Conservation (phyloP, 1,284 basidiomycete genomes). For the Moesziomyces globuligerus region DNA sequence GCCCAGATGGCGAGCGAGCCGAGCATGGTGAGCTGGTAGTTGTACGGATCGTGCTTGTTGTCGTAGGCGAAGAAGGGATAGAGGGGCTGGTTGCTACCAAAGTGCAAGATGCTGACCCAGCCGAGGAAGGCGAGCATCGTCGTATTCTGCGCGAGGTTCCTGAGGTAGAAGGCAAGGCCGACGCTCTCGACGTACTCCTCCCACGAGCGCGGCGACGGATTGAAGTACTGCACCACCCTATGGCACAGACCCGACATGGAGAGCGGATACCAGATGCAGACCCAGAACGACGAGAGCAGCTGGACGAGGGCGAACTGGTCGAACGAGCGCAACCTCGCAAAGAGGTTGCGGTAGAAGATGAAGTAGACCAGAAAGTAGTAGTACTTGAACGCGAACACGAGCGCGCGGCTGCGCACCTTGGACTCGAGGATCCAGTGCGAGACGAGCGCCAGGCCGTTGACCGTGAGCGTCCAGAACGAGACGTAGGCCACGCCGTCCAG, state of each 20-base stretch:
- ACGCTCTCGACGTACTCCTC: constrained; percentile 71
- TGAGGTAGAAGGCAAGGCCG: constrained; percentile 70
- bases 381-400: constrained; percentile 72
- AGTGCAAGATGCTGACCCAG: constrained; percentile 71
- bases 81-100: constrained; percentile 71
- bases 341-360: constrained; percentile 69
- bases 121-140: constrained; percentile 70
- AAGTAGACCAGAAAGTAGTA: constrained; percentile 68
- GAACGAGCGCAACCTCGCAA: constrained; percentile 64
- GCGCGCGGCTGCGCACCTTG: constrained; percentile 71
- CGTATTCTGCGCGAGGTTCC: constrained; percentile 73
- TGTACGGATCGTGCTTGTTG: constrained; percentile 72
- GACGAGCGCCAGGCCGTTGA: constrained; percentile 70
- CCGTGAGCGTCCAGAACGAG: constrained; percentile 72
- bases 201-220: constrained; percentile 70
- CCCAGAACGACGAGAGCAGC: constrained; percentile 71
- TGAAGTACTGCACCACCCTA: constrained; percentile 68
- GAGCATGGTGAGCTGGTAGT: constrained; percentile 72
- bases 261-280: constrained; percentile 72
- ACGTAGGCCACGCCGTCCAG: constrained; percentile 73
- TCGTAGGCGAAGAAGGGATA: constrained; percentile 73
- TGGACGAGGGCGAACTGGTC: constrained; percentile 71
- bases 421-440: constrained; percentile 71
- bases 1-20: constrained; percentile 72
- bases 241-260: constrained; percentile 71